A percentile compares a stretch with the other conserved stretches of the same genome.
Evolutionary conservation across 2,329 filamentous ascomycete genomes (phyloP).

Genomic region (Cercospora zeae-maydis): DNA sequence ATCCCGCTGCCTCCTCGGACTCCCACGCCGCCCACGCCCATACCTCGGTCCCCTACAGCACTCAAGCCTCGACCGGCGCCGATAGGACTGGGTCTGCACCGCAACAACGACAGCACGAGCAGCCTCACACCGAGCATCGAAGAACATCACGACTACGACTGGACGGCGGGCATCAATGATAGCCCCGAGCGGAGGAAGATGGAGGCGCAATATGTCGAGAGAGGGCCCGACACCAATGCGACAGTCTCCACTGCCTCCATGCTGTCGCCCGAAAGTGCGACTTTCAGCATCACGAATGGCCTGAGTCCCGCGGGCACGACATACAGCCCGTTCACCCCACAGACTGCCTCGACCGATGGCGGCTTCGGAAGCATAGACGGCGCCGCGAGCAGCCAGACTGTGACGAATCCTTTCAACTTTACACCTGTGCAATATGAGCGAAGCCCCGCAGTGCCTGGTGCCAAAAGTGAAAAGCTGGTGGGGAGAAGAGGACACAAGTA

Average conservation of each 20-base stretch:
- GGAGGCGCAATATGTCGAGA: slow-evolving; percentile 9
- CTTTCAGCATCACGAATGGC: slow-evolving; percentile 24
- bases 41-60: slow-evolving; percentile 14
- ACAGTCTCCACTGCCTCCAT: slow-evolving; percentile 26
- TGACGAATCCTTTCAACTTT: slow-evolving; percentile 85
- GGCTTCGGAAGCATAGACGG: slow-evolving; percentile 29
- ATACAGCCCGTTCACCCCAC: slow-evolving; percentile 35
- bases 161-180: slow-evolving; percentile 29
- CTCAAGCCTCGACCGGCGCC: slow-evolving; percentile 11
- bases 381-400: slow-evolving; percentile 25
- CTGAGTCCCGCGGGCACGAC: slow-evolving; percentile 28
- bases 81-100: slow-evolving; percentile 23
- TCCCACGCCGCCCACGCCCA: slow-evolving; percentile 57
- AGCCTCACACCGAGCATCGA: slow-evolving; percentile 25
- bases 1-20: slow-evolving; percentile 60
- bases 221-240: slow-evolving; percentile 13
- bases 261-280: slow-evolving; percentile 33
- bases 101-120: slow-evolving; percentile 28
- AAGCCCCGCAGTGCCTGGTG: slow-evolving; percentile 47
- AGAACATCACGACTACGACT: slow-evolving; percentile 34
- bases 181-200: slow-evolving; percentile 18
- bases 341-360: slow-evolving; percentile 32
- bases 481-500: slow-evolving; percentile 94
- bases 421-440: slow-evolving; percentile 57
- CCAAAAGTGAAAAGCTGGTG: slow-evolving; percentile 71